Percentiles rank a stretch among this genome's conserved stretches.
Evolutionary conservation across 78 protist species (phyloP).

Genomic region (Cavenderia fasciculata): DNA sequence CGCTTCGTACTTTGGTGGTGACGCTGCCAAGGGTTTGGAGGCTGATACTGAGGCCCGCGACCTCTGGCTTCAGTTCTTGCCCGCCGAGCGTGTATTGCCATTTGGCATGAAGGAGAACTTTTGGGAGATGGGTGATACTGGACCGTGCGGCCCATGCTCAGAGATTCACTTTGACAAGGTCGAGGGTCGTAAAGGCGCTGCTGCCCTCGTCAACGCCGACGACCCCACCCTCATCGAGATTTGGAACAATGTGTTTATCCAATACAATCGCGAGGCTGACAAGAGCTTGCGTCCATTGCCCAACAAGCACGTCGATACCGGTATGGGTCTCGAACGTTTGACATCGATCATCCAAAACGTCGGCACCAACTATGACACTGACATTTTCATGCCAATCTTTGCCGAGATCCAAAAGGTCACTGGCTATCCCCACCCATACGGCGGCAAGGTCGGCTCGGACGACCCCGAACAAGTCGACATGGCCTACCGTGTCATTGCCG

Average conservation of each 20-base stretch:
- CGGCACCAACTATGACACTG: constrained; percentile 98
- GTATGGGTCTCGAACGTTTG: constrained; percentile 98
- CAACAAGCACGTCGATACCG: constrained; percentile 96
- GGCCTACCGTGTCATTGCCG: constrained; percentile 99
- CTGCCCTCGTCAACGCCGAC: constrained; percentile 94
- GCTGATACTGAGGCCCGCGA: constrained; percentile 93
- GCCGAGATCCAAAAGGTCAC: constrained; percentile 86
- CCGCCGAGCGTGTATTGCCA: constrained; percentile 93
- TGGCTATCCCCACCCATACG: constrained; percentile 82
- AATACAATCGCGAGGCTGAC: constrained; percentile 90
- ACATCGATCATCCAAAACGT: constrained; percentile 93
- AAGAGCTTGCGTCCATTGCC: constrained; percentile 90
- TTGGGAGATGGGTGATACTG: constrained; percentile 99
- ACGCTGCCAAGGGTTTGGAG: constrained; percentile 79
- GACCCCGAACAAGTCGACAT: constrained; percentile 92
- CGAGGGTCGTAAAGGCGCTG: constrained; percentile 90
- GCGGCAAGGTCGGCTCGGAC: constrained; percentile 90
- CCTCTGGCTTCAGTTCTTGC: constrained; percentile 93
- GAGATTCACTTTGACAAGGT: constrained; percentile 98
- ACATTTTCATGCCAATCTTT: constrained; percentile 94
- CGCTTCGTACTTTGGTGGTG: constrained; percentile 97
- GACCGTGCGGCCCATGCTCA: constrained; percentile 99
- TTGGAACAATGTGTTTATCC: constrained; percentile 99
- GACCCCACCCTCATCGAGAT: constrained; percentile 98
- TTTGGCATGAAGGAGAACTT: constrained; percentile 96